Evolutionary conservation across 2,329 filamentous ascomycete species (phyloP).

Genomic region (Trichophyton benhamiae): DNA sequence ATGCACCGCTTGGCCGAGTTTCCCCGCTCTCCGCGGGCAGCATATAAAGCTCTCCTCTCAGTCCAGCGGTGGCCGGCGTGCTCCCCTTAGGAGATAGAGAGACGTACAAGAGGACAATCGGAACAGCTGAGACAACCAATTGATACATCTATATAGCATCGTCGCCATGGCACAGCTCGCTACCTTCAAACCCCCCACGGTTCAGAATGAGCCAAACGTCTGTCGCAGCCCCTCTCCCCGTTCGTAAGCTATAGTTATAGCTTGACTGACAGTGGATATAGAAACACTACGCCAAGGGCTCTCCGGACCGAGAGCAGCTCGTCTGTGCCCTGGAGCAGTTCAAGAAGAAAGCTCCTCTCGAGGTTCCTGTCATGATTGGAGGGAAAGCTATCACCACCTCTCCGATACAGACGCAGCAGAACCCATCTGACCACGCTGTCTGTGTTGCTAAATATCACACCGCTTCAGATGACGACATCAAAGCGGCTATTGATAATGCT

Average conservation of each 20-base stretch:
- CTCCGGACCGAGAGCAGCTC: conserved; percentile 63
- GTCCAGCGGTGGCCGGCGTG: neutral
- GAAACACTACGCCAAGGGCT: conserved; percentile 83
- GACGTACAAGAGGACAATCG: neutral
- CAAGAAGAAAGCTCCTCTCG: conserved; percentile 56
- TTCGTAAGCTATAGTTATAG: conserved; percentile 3
- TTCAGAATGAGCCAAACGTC: conserved; percentile 93
- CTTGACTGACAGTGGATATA: conserved; percentile 27
- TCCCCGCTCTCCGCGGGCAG: neutral
- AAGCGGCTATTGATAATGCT: conserved; percentile 67
- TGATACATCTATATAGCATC: neutral
- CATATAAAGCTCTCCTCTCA: neutral
- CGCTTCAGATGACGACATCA: conserved; percentile 63
- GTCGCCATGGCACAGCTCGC: conserved; percentile 48
- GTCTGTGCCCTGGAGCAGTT: conserved; percentile 59
- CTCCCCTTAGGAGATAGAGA: neutral
- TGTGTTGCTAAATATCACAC: conserved; percentile 74
- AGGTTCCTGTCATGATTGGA: conserved; percentile 71
- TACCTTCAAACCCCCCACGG: conserved; percentile 72
- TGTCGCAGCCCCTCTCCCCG: conserved; percentile 23
- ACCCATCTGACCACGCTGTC: conserved; percentile 68
- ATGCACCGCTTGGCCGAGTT: neutral
- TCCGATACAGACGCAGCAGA: conserved; percentile 46
- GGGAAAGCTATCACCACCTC: conserved; percentile 56
- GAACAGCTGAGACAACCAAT: neutral